These are phyloP conservation scores for Triticum monococcum DNA, from an alignment of 176 grass and related monocot species.

Conservation along the genomic window DNA sequence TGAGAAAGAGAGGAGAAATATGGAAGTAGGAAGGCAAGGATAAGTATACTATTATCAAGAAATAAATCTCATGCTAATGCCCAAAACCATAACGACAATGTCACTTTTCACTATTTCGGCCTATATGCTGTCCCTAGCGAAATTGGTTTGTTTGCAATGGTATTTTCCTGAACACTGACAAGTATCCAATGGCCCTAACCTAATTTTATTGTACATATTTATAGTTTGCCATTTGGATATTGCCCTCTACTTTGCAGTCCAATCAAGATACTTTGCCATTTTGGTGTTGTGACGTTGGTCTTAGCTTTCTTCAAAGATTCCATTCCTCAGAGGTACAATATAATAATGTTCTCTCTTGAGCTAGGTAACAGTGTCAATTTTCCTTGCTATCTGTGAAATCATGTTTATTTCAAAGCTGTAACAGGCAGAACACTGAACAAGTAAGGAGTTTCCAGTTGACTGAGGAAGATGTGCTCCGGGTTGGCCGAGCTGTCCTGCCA, in stretches of 20 bases:
- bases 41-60: neutral
- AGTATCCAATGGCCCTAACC: neutral
- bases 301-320: slow-evolving; percentile 69
- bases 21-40: neutral
- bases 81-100: neutral
- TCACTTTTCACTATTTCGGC: neutral
- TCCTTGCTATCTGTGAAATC: slow-evolving; percentile 15
- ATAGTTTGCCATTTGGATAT: neutral
- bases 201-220: slow-evolving; percentile 2
- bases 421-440: slow-evolving; percentile 43
- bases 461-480: slow-evolving; percentile 42
- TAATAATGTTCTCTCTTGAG: neutral
- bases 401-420: slow-evolving; percentile 13
- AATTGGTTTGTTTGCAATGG: neutral
- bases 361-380: neutral
- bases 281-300: slow-evolving; percentile 57
- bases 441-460: slow-evolving; percentile 48
- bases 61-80: neutral
- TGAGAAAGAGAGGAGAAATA: neutral
- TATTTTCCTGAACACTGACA: neutral
- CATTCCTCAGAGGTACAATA: slow-evolving; percentile 45
- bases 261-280: slow-evolving; percentile 52
- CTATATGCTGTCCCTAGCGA: neutral
- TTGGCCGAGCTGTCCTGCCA: slow-evolving; percentile 42
- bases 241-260: slow-evolving; percentile 43